These are phyloP conservation scores for Sporisorium exsertum DNA, from an alignment of 1,284 basidiomycete genomes.

Conservation along the genomic window DNA sequence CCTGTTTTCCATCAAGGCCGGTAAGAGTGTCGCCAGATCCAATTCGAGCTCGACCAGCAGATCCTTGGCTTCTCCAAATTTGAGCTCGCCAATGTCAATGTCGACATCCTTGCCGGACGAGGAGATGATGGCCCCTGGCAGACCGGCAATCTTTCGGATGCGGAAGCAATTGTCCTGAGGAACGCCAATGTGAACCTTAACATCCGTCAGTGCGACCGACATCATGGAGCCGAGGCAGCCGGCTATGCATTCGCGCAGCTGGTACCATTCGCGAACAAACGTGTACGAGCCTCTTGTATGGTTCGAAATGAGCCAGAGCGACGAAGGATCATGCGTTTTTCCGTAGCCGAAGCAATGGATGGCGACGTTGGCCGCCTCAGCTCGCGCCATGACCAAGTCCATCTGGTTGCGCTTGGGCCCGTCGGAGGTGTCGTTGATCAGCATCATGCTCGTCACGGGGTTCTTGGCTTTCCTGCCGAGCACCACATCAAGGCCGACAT, in stretches of 20 bases:
- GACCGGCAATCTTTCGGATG: slow-evolving; percentile 61
- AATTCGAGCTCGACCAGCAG: slow-evolving; percentile 65
- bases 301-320: slow-evolving; percentile 98
- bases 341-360: slow-evolving; percentile 98
- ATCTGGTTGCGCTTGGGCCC: slow-evolving; percentile 95
- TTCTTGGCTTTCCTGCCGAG: slow-evolving; percentile 92
- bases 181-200: slow-evolving; percentile 60
- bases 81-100: slow-evolving; percentile 85
- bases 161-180: slow-evolving; percentile 62
- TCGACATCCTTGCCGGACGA: slow-evolving; percentile 91
- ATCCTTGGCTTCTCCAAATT: slow-evolving; percentile 62
- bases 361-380: slow-evolving; percentile 93
- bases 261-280: slow-evolving; percentile 65
- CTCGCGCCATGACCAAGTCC: slow-evolving; percentile 93
- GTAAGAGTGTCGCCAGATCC: slow-evolving; percentile 52
- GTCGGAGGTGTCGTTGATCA: slow-evolving; percentile 91
- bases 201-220: slow-evolving; percentile 62
- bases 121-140: slow-evolving; percentile 74
- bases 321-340: slow-evolving; percentile 93
- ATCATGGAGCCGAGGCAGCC: slow-evolving; percentile 64
- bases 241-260: slow-evolving; percentile 61
- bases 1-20: slow-evolving; percentile 33
- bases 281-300: slow-evolving; percentile 97
- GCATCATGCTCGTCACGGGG: slow-evolving; percentile 86
- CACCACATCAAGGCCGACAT: slow-evolving; percentile 79